Conservation (phyloP, 2,329 filamentous ascomycete genomes). For the Venturia nashicola region DNA sequence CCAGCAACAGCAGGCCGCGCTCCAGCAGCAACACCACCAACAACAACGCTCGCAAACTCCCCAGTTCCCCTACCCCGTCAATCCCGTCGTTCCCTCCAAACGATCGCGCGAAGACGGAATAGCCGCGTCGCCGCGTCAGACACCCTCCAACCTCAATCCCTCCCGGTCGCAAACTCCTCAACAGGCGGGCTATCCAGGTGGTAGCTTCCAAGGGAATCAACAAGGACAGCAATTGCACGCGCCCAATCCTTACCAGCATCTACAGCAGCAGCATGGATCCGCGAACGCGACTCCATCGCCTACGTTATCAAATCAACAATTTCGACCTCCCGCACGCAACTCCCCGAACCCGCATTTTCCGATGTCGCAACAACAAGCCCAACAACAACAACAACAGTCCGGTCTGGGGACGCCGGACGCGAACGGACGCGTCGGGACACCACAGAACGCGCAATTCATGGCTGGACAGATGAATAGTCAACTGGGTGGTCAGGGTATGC, state of each 20-base stretch:
- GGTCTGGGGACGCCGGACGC: conserved; percentile 60
- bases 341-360: conserved; percentile 76
- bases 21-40: conserved; percentile 5
- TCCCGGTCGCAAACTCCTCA: conserved; percentile 91
- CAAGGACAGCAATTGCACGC: conserved; percentile 46
- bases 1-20: conserved; percentile 3
- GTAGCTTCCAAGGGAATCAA: conserved; percentile 45
- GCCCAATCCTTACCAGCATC: conserved; percentile 60
- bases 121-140: conserved; percentile 67
- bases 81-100: conserved; percentile 81
- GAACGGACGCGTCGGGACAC: conserved; percentile 45
- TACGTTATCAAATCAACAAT: conserved; percentile 73
- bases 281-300: conserved; percentile 84
- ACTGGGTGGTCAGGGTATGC: conserved; percentile 10
- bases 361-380: conserved; percentile 42
- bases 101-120: conserved; percentile 77
- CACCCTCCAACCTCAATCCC: conserved; percentile 59
- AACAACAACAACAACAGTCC: conserved; percentile 38
- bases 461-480: conserved; percentile 12
- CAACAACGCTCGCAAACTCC: conserved; percentile 9
- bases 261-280: conserved; percentile 65
- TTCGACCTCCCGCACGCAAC: conserved; percentile 58
- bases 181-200: conserved; percentile 53
- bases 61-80: conserved; percentile 58
- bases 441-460: conserved; percentile 45